Base-by-base conservation (phyloP, 1,284 basidiomycete genomes). In the Cutaneotrichosporon sp. region DNA sequence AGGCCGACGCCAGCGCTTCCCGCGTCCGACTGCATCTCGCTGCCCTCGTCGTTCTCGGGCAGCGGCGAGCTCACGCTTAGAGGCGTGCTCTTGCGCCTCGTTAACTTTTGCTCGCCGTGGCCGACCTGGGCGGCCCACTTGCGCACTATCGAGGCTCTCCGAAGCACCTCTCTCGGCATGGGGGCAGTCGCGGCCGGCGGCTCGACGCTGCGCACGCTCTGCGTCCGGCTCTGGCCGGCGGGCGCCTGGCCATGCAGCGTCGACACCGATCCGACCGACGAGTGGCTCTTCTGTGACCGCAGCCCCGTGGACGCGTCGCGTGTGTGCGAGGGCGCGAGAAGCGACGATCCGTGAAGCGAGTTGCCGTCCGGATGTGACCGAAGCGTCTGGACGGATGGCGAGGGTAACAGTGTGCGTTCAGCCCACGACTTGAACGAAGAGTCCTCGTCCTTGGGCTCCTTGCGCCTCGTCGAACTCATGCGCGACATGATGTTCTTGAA, bases 91-190 rank as follows among this genome's bases (percentile, higher is more conserved):
- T 36, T 49, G 46, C 47, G 54, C 18, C 56, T 33, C 2, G 25
- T 24, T 16, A 25, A 22, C 31, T 25, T 14, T 8, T 45, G 33
- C 10, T 57, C 56, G 16, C 56, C 47, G 16, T 47, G 27, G 3
- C 59, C 54, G 18, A 63, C 64, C 22, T 58, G 56, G 3, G 50
- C 31, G 3, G 64, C 64, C 64, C 64, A 66, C 46, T 66, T 66
- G 56, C 64, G 64, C 43, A 66, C 62, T 0, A 66, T 53, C 0
- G 64, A 66, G 13, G 64, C 58, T 38, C 63, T 63, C 13, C 64
- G 59, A 6, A 58, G 31, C 22, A 66, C 33, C 24, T 29, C 29
- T 5, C 29, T 4, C 29, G 29, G 29, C 29, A 9, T 29, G 5
- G 29, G 4, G 29, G 29, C 29, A 29, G 29, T n/a, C n/a, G n/a